Percentiles rank a stretch among this genome's conserved stretches.
Conservation (phyloP, 2,329 filamentous ascomycete species). For the Fusarium sulawesiense region DNA sequence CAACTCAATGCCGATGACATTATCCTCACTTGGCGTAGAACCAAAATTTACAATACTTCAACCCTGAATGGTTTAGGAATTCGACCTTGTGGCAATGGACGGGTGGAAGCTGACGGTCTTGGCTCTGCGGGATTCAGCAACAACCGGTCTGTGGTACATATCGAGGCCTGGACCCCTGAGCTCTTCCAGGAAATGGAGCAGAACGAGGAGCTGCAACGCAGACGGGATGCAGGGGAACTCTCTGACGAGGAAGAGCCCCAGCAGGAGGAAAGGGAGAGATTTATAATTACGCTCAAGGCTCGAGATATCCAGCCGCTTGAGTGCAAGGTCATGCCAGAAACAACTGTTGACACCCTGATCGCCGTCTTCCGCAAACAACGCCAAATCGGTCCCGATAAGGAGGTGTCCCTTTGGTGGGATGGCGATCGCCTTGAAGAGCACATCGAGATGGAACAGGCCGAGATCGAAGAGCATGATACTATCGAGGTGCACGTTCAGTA, state of each 20-base stretch:
- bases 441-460: conserved; percentile 71
- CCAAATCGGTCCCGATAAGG: conserved; percentile 61
- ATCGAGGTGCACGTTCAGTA: conserved; percentile 72
- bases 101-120: conserved; percentile 53
- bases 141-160: conserved; percentile 78
- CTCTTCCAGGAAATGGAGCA: conserved; percentile 63
- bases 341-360: conserved; percentile 71
- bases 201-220: conserved; percentile 61
- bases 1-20: conserved; percentile 60
- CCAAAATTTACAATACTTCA: conserved; percentile 78
- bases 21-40: conserved; percentile 83
- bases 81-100: conserved; percentile 54
- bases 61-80: conserved; percentile 78
- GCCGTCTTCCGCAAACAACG: conserved; percentile 69
- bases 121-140: conserved; percentile 69
- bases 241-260: conserved; percentile 49
- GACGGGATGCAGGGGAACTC: conserved; percentile 56
- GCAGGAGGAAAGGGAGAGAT: conserved; percentile 48
- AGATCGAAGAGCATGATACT: conserved; percentile 79
- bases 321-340: conserved; percentile 64
- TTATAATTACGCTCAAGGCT: conserved; percentile 67
- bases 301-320: conserved; percentile 62
- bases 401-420: conserved; percentile 77
- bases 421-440: conserved; percentile 75
- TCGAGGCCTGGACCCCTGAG: conserved; percentile 82